phyloP scores from a whole-genome alignment of 108 stramenopile species.

The Stephanodiscus triporus region DNA sequence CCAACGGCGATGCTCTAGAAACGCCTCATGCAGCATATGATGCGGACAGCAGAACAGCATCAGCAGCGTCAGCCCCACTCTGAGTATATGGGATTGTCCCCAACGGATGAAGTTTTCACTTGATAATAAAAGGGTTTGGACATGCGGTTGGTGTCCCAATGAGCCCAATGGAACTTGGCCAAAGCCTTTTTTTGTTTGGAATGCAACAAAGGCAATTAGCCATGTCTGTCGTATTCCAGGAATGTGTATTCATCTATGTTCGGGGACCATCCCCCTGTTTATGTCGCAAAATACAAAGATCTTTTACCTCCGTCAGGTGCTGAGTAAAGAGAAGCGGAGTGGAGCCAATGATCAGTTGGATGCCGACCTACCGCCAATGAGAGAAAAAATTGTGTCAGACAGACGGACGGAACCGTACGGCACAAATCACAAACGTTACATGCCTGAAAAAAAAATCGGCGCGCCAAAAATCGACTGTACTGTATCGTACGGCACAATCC shows the following conservation, averaged over 20 bases:
- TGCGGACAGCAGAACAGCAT: no score
- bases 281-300: background rate
- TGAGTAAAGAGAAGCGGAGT: background rate
- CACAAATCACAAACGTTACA: no score
- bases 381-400: no score
- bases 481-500: no score
- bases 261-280: background rate
- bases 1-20: no score
- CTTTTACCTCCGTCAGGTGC: background rate
- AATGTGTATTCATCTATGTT: background rate
- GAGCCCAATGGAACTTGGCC: background rate
- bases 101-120: background rate
- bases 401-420: no score
- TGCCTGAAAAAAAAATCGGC: no score
- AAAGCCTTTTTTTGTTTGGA: background rate
- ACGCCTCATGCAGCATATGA: no score
- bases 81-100: conserved; percentile 1
- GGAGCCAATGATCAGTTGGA: background rate
- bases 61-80: no score
- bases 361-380: no score
- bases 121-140: background rate
- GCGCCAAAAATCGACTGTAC: no score
- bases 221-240: background rate
- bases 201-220: background rate
- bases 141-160: background rate